Base-by-base conservation (phyloP, 805 yeast species). In the Metschnikowia henanensis region DNA sequence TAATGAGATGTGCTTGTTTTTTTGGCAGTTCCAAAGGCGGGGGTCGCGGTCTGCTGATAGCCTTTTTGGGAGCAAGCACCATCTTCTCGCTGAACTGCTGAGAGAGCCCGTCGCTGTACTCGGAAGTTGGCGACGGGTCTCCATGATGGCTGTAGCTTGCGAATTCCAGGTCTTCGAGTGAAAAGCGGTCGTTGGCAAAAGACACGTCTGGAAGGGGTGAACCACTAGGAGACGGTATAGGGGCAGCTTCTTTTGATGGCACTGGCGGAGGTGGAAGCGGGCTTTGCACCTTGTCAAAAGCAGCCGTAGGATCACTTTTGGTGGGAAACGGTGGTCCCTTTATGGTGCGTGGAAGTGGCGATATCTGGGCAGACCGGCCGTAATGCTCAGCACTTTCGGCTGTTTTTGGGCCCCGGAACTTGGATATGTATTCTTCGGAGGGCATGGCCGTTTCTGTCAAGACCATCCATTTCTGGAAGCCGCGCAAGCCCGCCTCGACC, bases 381-480 rank as follows among this genome's bases (percentile, higher is more conserved):
- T 25, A 36, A 36, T 41, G 40, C 9, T 36, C 45, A 10, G 28
- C 22, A 15, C 15, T 34, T 10, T n/a, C 13, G 7, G n/a, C 26
- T 9, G 8, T 51, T 45, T 45, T 55, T 48, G 36, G 51, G 37
- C n/a, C 53, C 49, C 44, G 35, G 47, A 66, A 65, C 17, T 55
- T 57, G 4, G 50, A 41, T 17, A 66, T 41, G 43, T 69, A 70
- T 21, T 64, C 70, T 3, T 64, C 68, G 0, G 70, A 43, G 19
- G 60, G 61, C 44, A 80, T 64, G 42, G 80, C 78, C 46, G 78
- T 77, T 59, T 87, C 95, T 49, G 87, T 85, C 16, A 87, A 70
- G 13, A 85, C 77, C 20, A 86, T 76, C 94, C 94, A 87, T 62
- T 85, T 86, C 52, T 78, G 82, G 76, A 86, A 55, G 72, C 89